phyloP scores from a whole-genome alignment of 495 filamentous ascomycete species.

The Pyrenula massariospora region DNA sequence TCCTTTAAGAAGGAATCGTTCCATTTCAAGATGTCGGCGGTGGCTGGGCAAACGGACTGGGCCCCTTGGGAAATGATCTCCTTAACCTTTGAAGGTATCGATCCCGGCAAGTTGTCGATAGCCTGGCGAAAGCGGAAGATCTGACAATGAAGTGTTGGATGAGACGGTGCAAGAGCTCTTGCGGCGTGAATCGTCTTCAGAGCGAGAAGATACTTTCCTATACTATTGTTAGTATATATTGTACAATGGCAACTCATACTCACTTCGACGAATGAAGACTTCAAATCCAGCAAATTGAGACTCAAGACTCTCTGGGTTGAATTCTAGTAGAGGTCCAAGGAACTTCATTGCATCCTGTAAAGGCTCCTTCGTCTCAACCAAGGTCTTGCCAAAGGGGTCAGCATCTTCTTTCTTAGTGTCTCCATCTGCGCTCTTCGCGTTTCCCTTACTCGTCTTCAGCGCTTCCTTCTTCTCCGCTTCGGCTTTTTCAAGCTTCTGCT shows the following conservation, averaged over 20 bases:
- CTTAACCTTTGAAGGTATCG: constrained; percentile 46
- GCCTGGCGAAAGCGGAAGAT: constrained; percentile 54
- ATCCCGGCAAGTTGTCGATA: constrained; percentile 39
- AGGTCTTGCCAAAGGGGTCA: constrained; percentile 70
- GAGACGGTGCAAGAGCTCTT: constrained; percentile 50
- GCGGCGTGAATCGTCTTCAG: constrained; percentile 74
- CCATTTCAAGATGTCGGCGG: constrained; percentile 45
- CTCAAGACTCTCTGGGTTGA: constrained; percentile 69
- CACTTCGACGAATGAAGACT: constrained; percentile 69
- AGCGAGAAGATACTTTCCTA: constrained; percentile 76
- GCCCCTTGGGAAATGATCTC: constrained; percentile 58
- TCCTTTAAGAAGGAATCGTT: constrained; percentile 55
- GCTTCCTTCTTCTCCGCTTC: constrained; percentile 71
- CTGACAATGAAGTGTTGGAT: constrained; percentile 73
- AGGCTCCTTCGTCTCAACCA: constrained; percentile 70
- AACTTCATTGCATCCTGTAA: constrained; percentile 83
- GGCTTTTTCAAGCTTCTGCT: constrained; percentile 68
- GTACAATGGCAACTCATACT: constrained; percentile 19
- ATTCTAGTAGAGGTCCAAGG: constrained; percentile 65
- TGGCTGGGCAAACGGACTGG: constrained; percentile 41
- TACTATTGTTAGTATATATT: constrained; percentile 12
- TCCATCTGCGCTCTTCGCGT: constrained; percentile 36
- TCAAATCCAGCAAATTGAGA: constrained; percentile 81
- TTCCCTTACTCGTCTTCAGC: constrained; percentile 36
- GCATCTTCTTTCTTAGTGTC: constrained; percentile 69